A percentile compares a stretch with the other conserved stretches of the same genome.
Evolutionary conservation across 495 filamentous ascomycete species (phyloP).

Genomic region (Terfezia claveryi): DNA sequence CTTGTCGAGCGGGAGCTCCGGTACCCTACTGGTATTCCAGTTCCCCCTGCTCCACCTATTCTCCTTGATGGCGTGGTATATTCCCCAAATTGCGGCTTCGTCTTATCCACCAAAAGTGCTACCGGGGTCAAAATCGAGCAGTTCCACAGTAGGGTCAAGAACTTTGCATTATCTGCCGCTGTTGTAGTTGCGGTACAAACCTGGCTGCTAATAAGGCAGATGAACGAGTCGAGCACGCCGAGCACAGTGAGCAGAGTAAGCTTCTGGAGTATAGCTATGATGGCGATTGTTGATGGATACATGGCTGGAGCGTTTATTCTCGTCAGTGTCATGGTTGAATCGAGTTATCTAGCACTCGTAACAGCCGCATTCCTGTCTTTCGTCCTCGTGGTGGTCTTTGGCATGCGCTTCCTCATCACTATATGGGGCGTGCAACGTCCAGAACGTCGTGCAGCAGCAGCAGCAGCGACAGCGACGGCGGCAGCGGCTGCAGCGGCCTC

Average conservation of each 20-base stretch:
- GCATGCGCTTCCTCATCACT: conserved; percentile 67
- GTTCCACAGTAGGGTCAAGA: conserved; percentile 40
- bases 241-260: conserved; percentile 80
- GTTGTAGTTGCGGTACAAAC: conserved; percentile 46
- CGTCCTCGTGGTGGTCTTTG: conserved; percentile 47
- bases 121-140: conserved; percentile 63
- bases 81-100: conserved; percentile 81
- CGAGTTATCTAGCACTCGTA: conserved; percentile 46
- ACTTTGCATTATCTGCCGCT: conserved; percentile 44
- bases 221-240: conserved; percentile 83
- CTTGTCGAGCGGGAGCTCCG: conserved; percentile 68
- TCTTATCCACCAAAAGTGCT: conserved; percentile 70
- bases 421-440: conserved; percentile 75
- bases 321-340: conserved; percentile 22
- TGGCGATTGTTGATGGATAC: conserved; percentile 64
- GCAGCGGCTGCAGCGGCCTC: conserved; percentile 13
- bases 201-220: conserved; percentile 53
- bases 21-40: conserved; percentile 59
- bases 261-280: conserved; percentile 63
- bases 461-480: conserved; percentile 29
- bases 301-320: conserved; percentile 15
- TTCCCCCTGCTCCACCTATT: conserved; percentile 42
- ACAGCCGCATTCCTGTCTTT: conserved; percentile 49
- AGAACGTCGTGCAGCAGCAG: conserved; percentile 40
- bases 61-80: conserved; percentile 69